phyloP scores from a whole-genome alignment of 371 early-diverging fungal species.

The Mucor ambiguus region DNA sequence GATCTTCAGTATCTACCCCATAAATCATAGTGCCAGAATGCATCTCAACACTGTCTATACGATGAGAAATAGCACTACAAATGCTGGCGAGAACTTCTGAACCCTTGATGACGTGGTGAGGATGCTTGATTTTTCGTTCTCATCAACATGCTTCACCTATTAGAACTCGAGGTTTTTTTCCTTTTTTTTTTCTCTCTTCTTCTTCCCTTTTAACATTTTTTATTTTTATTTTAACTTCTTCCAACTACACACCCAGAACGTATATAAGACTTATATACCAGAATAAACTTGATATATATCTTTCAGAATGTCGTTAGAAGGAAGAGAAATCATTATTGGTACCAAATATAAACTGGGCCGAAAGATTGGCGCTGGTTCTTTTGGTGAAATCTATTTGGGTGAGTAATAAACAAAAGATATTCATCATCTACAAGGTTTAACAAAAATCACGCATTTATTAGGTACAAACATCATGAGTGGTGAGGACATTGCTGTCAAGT shows the following conservation, averaged over 20 bases:
- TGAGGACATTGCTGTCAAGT: conserved; percentile 96
- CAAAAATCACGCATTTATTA: conserved; percentile 28
- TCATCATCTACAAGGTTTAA: conserved; percentile 1
- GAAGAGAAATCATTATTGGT: conserved; percentile 60
- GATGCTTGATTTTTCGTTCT: background rate
- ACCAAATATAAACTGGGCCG: conserved; percentile 93
- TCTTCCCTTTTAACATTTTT: background rate
- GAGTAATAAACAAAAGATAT: conserved; percentile 14
- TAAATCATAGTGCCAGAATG: background rate
- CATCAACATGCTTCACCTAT: conserved; percentile 4
- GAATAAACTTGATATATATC: conserved; percentile 1
- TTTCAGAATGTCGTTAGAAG: conserved; percentile 46
- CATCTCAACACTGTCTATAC: background rate
- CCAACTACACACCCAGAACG: background rate
- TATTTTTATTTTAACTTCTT: conserved; percentile 1
- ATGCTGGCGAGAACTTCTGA: background rate
- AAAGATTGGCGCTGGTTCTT: conserved; percentile 98
- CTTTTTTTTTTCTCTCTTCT: conserved; percentile 5
- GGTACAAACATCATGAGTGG: conserved; percentile 91
- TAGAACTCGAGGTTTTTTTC: conserved; percentile 11
- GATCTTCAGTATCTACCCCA: background rate
- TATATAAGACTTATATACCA: conserved; percentile 2
- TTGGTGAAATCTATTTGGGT: conserved; percentile 99
- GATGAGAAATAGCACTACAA: background rate
- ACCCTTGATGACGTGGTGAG: conserved; percentile 1